Evolutionary conservation across 2,329 filamentous ascomycete species (phyloP).

Genomic region (Penicillium polonicum): DNA sequence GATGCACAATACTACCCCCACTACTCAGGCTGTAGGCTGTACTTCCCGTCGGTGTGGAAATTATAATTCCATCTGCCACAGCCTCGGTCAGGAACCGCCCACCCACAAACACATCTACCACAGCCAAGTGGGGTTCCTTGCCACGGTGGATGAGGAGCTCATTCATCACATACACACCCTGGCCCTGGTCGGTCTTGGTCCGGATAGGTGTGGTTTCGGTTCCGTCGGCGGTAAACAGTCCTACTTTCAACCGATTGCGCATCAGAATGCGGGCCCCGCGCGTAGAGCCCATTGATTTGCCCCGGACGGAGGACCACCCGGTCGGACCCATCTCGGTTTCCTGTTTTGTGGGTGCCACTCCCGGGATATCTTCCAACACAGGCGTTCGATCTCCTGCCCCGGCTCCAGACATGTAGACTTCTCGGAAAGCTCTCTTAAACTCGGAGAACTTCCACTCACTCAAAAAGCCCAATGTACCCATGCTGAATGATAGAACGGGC

Average conservation of each 20-base stretch:
- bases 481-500: constrained; percentile 90
- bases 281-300: constrained; percentile 75
- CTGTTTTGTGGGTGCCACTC: constrained; percentile 26
- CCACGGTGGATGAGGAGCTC: constrained; percentile 93
- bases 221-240: constrained; percentile 73
- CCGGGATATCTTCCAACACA: constrained; percentile 46
- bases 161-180: constrained; percentile 74
- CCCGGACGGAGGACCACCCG: constrained; percentile 71
- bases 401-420: constrained; percentile 83
- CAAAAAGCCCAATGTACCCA: constrained; percentile 92
- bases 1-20: constrained; percentile 91
- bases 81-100: constrained; percentile 88
- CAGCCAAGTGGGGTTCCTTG: constrained; percentile 81
- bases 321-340: constrained; percentile 40
- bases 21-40: constrained; percentile 94
- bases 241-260: constrained; percentile 81
- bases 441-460: constrained; percentile 96
- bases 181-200: constrained; percentile 33
- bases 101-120: constrained; percentile 88
- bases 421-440: constrained; percentile 85
- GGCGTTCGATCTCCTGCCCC: constrained; percentile 48
- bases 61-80: constrained; percentile 90
- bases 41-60: constrained; percentile 89
- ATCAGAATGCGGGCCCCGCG: constrained; percentile 79
- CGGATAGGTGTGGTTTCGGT: constrained; percentile 48